phyloP scores from a whole-genome alignment of 2,329 filamentous ascomycete genomes.

The Aschersonia sp. region DNA sequence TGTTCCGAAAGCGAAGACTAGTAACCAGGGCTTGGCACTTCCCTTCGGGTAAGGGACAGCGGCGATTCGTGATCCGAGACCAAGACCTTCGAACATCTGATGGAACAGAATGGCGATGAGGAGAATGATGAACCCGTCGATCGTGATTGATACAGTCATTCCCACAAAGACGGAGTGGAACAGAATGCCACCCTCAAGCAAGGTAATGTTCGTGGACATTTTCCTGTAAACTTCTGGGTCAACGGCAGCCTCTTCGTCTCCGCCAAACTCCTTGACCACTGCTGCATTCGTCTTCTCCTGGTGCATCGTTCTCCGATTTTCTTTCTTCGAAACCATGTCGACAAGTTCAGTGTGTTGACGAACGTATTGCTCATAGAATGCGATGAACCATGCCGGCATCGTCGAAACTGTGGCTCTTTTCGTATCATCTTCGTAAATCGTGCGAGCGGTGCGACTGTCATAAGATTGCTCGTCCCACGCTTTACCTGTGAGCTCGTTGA shows the following conservation, averaged over 20 bases:
- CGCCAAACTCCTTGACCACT: slow-evolving; percentile 12
- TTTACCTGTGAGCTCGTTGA: background rate
- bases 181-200: slow-evolving; percentile 64
- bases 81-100: slow-evolving; percentile 55
- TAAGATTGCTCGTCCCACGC: background rate
- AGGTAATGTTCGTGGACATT: slow-evolving; percentile 56
- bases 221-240: slow-evolving; percentile 38
- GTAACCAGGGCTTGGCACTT: slow-evolving; percentile 43
- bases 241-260: slow-evolving; percentile 28
- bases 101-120: slow-evolving; percentile 59
- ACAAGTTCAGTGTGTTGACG: slow-evolving; percentile 45
- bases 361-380: slow-evolving; percentile 49
- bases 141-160: slow-evolving; percentile 56
- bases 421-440: slow-evolving; percentile 21
- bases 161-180: slow-evolving; percentile 69
- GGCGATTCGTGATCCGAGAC: slow-evolving; percentile 56
- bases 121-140: slow-evolving; percentile 51
- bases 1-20: slow-evolving; percentile 47
- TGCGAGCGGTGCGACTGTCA: background rate
- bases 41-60: slow-evolving; percentile 44
- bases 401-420: slow-evolving; percentile 11
- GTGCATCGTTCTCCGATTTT: background rate
- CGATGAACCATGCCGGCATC: slow-evolving; percentile 48
- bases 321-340: slow-evolving; percentile 29
- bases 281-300: slow-evolving; percentile 18